Conservation (phyloP, 2,329 filamentous ascomycete genomes). For the Paraphoma chrysanthemicola region DNA sequence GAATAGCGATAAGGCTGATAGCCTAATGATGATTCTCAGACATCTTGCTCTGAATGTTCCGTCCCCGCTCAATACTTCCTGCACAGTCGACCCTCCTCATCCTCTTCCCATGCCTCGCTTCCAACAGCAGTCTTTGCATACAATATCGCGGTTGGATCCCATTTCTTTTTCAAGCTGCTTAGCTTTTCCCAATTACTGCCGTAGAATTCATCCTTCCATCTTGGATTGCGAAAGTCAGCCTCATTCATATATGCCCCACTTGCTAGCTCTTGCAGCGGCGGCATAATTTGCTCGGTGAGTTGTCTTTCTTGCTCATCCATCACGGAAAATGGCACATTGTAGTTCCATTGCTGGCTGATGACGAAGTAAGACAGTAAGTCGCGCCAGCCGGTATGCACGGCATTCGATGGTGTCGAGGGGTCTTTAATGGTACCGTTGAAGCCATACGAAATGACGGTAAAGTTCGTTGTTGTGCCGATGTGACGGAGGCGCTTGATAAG, state of each 20-base stretch:
- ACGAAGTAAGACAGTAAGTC: slow-evolving; percentile 10
- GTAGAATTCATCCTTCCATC: slow-evolving; percentile 34
- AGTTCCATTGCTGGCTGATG: slow-evolving; percentile 5
- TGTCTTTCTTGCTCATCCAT: slow-evolving; percentile 24
- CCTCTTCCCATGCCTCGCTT: slow-evolving; percentile 24
- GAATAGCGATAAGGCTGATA: too few species aligned
- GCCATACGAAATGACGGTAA: slow-evolving; percentile 7
- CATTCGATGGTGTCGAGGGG: slow-evolving; percentile 10
- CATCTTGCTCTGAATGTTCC: too few species aligned
- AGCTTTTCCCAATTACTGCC: slow-evolving; percentile 27
- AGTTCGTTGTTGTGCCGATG: not conserved
- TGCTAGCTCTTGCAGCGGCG: slow-evolving; percentile 25
- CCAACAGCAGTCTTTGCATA: slow-evolving; percentile 28
- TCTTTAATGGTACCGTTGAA: not conserved
- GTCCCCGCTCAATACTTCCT: not conserved
- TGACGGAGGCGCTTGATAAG: not conserved
- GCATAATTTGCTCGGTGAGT: slow-evolving; percentile 27
- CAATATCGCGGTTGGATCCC: slow-evolving; percentile 27
- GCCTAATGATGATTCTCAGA: too few species aligned
- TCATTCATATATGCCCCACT: slow-evolving; percentile 40
- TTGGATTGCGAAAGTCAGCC: slow-evolving; percentile 30
- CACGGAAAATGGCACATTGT: slow-evolving; percentile 8
- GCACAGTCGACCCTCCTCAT: slow-evolving; percentile 21
- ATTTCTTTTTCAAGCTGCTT: slow-evolving; percentile 27
- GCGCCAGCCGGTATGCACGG: slow-evolving; percentile 25